phyloP scores from a whole-genome alignment of 139 green algal genomes.

The Tetradesmus lagerheimii region DNA sequence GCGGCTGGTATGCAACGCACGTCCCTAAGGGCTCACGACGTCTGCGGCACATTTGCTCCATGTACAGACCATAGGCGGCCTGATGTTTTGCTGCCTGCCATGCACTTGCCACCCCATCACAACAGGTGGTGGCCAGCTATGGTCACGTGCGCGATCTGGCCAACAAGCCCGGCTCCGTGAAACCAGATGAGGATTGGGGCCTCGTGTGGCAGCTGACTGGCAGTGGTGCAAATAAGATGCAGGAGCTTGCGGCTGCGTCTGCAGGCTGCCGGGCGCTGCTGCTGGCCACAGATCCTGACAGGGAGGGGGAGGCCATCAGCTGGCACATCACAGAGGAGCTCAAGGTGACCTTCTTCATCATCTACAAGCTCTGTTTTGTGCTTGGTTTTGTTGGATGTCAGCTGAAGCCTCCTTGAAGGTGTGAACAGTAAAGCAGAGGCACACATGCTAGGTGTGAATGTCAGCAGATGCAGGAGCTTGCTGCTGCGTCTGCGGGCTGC shows the following conservation, averaged over 20 bases:
- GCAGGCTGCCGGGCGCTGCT: slow-evolving; percentile 54
- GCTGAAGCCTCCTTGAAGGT: too few species aligned
- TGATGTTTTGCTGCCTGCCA: too few species aligned
- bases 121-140: slow-evolving; percentile 89
- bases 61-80: background rate
- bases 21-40: too few species aligned
- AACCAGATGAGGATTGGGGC: slow-evolving; percentile 65
- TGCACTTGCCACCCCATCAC: background rate
- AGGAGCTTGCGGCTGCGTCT: slow-evolving; percentile 51
- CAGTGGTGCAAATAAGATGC: slow-evolving; percentile 42
- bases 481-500: slow-evolving; percentile 25
- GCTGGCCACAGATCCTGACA: slow-evolving; percentile 96
- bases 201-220: slow-evolving; percentile 66
- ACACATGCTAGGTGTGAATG: too few species aligned
- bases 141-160: slow-evolving; percentile 93
- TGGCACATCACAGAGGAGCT: slow-evolving; percentile 94
- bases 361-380: too few species aligned
- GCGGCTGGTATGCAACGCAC: too few species aligned
- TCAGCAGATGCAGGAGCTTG: too few species aligned
- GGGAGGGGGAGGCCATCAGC: slow-evolving; percentile 96
- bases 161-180: slow-evolving; percentile 71
- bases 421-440: too few species aligned
- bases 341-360: too few species aligned
- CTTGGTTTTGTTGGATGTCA: too few species aligned
- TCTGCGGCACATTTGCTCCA: too few species aligned